phyloP scores from a whole-genome alignment of 2,329 filamentous ascomycete genomes.

The Lecanicillium sp. region DNA sequence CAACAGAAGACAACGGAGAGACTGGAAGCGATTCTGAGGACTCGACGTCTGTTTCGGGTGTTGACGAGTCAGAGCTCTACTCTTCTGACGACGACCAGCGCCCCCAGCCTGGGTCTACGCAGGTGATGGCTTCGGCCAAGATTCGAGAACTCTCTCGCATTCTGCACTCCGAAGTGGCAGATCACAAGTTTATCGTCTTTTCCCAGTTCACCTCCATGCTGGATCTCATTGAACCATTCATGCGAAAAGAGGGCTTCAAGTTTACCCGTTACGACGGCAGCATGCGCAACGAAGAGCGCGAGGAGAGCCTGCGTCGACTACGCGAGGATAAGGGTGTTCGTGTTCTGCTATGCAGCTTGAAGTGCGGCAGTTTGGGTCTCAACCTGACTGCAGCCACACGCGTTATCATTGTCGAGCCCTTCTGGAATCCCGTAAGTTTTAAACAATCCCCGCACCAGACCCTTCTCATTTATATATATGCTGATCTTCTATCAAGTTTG shows the following conservation, averaged over 20 bases:
- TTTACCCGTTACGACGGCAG: constrained; percentile 89
- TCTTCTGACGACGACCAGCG: constrained; percentile 31
- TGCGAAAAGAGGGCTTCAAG: constrained; percentile 62
- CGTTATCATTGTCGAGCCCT: constrained; percentile 92
- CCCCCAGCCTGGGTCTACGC: constrained; percentile 26
- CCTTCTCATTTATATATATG: not conserved
- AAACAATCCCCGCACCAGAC: too few species aligned
- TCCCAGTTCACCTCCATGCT: constrained; percentile 98
- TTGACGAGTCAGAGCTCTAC: constrained; percentile 32
- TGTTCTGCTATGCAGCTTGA: constrained; percentile 84
- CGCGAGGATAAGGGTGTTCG: constrained; percentile 67
- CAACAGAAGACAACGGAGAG: constrained; percentile 1
- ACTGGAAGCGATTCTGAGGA: constrained; percentile 2
- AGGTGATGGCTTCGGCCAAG: constrained; percentile 72
- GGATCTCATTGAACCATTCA: constrained; percentile 87
- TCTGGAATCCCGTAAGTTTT: constrained; percentile 91
- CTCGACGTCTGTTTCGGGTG: constrained; percentile 18
- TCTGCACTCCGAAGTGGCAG: constrained; percentile 64
- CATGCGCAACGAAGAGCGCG: constrained; percentile 89
- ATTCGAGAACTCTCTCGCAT: constrained; percentile 79
- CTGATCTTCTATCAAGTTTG: constrained; percentile 50
- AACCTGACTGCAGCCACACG: constrained; percentile 91
- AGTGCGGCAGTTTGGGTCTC: constrained; percentile 85
- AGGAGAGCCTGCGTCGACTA: constrained; percentile 72
- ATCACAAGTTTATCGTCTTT: constrained; percentile 98